Evolutionary conservation across 257 asterid species (phyloP), one percentile per base, ranked within the genome.

Genomic region (Cordia subcordata): DNA sequence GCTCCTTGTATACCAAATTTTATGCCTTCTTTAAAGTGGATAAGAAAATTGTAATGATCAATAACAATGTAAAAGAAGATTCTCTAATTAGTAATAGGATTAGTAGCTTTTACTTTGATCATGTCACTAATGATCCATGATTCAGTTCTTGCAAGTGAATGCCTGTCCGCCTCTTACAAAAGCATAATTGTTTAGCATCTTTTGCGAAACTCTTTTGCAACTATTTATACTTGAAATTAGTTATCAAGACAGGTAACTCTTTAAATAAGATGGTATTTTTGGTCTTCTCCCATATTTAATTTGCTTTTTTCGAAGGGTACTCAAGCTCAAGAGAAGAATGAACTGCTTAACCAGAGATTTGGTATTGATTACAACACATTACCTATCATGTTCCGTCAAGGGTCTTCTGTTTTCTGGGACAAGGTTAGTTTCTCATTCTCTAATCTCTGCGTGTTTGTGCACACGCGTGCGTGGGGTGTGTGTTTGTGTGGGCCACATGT

Each of bases 331-430:
- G 94, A 88, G 73, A 91, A 88, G 74, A 85, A 78, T 71, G 81
- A 77, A 67, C 74, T 83, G 68, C 82, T 91, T 13, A 76, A 40
- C 52, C 58, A 64, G 68, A 77, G 75, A 46, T 80, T 84, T 66
- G 87, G 79, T 55, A 61, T 71, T 63, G 64, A 85, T 68, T 91
- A 91, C 68, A 69, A 58, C 82, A 61, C 64, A n/a, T 69, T 85
- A 35, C 80, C 82, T 23, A 64, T 69, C 57, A 85, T 88, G 71
- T 88, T 87, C 71, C 85, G 92, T 39, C 83, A 59, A 17, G 98
- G 98, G 20, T 85, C 98, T 49, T 83, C 94, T 44, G 77, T 85
- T 63, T 91, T 78, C 75, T 79, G 88, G 88, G 81, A 79, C 47
- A 79, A 64, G 87, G 95, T 80, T 63, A 49, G 39, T 49, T 54